Percentiles rank a stretch among this genome's conserved stretches.
Conservation (phyloP, 345 rosid genomes). For the Nephelium lappaceum region DNA sequence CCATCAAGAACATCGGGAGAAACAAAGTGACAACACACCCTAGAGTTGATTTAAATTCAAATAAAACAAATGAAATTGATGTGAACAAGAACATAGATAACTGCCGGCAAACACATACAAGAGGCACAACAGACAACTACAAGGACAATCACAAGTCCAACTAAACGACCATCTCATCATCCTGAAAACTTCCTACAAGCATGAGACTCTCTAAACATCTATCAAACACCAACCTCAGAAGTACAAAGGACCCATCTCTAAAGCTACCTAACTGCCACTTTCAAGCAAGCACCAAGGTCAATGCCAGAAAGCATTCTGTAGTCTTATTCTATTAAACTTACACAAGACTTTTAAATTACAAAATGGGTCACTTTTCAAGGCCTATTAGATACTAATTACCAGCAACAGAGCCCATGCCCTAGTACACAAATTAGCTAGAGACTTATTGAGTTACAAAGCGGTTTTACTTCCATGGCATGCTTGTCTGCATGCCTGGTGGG, state of each 20-base stretch:
- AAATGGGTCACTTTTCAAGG: constrained; percentile 3
- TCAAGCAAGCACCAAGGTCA: constrained; percentile 14
- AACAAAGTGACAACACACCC: neutral
- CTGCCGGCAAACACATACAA: neutral
- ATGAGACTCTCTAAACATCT: constrained; percentile 11
- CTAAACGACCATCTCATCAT: constrained; percentile 14
- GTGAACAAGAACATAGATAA: constrained; percentile 1
- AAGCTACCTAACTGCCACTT: constrained; percentile 16
- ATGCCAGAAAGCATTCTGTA: constrained; percentile 15
- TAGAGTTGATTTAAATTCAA: too few relatives aligned
- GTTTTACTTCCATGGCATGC: constrained; percentile 58
- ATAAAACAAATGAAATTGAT: neutral
- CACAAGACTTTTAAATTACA: constrained; percentile 18
- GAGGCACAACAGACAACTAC: neutral
- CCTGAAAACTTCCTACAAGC: constrained; percentile 19
- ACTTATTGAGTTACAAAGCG: neutral
- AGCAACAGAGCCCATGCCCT: constrained; percentile 23
- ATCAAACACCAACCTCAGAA: constrained; percentile 6
- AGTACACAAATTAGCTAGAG: constrained; percentile 27
- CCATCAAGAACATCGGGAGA: neutral
- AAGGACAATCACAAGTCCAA: neutral
- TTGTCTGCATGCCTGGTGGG: constrained; percentile 41
- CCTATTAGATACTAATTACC: constrained; percentile 23
- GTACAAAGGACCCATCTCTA: constrained; percentile 9
- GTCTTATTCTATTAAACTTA: constrained; percentile 20